These are phyloP conservation scores for Wolfiporia cocos DNA, from an alignment of 1,284 basidiomycete species.

Conservation along the genomic window DNA sequence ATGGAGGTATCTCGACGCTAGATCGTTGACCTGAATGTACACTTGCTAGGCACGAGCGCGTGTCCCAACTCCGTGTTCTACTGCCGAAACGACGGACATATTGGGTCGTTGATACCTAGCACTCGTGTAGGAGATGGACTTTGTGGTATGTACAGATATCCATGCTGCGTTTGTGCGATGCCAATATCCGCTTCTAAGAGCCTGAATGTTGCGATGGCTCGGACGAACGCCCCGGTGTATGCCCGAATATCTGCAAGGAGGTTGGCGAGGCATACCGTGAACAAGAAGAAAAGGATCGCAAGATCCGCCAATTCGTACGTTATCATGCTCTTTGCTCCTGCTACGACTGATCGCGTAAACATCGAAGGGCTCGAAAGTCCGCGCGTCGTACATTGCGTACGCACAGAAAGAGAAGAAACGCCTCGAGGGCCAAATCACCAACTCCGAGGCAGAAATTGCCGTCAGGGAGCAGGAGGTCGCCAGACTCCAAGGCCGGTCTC, in stretches of 20 bases:
- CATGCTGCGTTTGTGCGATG: not conserved
- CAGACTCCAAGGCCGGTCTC: conserved; percentile 44
- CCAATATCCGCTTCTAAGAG: conserved; percentile 42
- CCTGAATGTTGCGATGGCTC: conserved; percentile 97
- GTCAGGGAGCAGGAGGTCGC: conserved; percentile 65
- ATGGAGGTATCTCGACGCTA: not conserved
- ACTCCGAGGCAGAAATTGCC: conserved; percentile 52
- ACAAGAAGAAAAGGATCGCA: conserved; percentile 64
- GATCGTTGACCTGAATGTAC: not conserved
- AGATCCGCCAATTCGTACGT: conserved; percentile 75
- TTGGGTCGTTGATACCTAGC: conserved; percentile 73
- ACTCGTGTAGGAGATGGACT: conserved; percentile 93
- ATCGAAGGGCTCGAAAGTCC: conserved; percentile 86
- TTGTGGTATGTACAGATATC: conserved; percentile 83
- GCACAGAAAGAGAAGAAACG: conserved; percentile 85
- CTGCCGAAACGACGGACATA: conserved; percentile 86
- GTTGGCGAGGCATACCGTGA: conserved; percentile 69
- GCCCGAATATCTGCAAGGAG: conserved; percentile 75
- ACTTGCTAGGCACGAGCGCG: conserved; percentile 84
- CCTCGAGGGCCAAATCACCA: conserved; percentile 54
- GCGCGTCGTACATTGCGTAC: conserved; percentile 81
- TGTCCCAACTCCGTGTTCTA: conserved; percentile 79
- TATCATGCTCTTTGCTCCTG: not conserved
- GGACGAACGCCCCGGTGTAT: conserved; percentile 81
- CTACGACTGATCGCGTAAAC: no score